Evolutionary conservation across 352 stramenopile genomes (phyloP), one percentile per base, ranked within the genome.

Genomic region (Phytophthora citricola): DNA sequence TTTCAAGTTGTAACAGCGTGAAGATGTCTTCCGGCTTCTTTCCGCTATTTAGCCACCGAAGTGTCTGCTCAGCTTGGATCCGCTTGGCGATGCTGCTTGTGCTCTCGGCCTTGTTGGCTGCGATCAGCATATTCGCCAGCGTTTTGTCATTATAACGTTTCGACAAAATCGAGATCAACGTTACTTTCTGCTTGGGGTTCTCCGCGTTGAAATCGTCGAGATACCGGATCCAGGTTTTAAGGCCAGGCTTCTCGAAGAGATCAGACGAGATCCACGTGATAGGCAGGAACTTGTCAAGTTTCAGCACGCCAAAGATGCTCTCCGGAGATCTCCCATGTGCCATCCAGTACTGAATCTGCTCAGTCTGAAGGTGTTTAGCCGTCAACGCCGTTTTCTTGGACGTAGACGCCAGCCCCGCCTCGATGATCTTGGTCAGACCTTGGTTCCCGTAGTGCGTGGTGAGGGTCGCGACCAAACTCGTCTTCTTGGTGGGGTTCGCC

Each of bases 261-360:
- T 63, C 48, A 22, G 48, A 56, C 10, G 17, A 22, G 3, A 56
- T 27, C 48, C 48, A 56, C 9, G 3, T 34, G 17, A 56, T 24
- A 8, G 48, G 48, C n/a, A 26, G 12, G 12, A 56, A 7, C 14
- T 63, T 53, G 26, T 63, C 22, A 2, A 63, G 45, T 9, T 57
- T 57, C 22, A 63, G 11, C 1, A 63, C 34, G 5, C 31, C 26
- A 34, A 49, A 57, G 14, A 63, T 34, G 9, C 48, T 4, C 17
- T 63, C 26, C 3, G 56, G 56, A 2, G 34, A 32, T 49, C 48
- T 57, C 5, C 39, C 32, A 11, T 57, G 45, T 12, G 3, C n/a
- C 45, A 63, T 32, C 56, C 56, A 63, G 1, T 26, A 47, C 12
- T 63, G 46, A 20, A 63, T 50, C 26, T 63, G 56, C 45, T 63